Conservation (phyloP, 768 basidiomycete species). For the Sporobolomyces roseus region DNA sequence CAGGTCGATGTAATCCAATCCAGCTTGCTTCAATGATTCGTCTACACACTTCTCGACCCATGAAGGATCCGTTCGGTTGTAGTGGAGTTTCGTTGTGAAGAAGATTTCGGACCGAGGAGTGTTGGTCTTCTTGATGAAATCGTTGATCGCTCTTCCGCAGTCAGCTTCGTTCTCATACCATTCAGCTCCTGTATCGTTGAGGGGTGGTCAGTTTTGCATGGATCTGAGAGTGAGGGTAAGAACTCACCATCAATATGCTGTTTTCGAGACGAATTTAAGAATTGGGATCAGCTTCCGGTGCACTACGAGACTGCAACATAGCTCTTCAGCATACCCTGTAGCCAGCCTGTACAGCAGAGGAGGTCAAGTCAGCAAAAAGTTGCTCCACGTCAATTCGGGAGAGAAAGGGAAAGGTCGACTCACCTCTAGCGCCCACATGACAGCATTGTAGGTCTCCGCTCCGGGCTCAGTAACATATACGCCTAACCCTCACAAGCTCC, state of each 20-base stretch:
- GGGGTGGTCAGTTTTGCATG: background rate
- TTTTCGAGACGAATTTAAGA: no score
- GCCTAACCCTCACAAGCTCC: slow-evolving; percentile 47
- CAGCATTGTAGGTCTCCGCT: slow-evolving; percentile 57
- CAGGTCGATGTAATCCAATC: slow-evolving; percentile 62
- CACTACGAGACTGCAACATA: no score
- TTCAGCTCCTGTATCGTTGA: slow-evolving; percentile 32
- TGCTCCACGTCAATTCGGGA: background rate
- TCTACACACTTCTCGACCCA: slow-evolving; percentile 55
- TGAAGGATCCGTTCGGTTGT: slow-evolving; percentile 55
- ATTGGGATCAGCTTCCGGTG: no score
- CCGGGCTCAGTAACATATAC: slow-evolving; percentile 63
- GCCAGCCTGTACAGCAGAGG: slow-evolving; percentile 53
- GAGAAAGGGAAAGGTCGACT: slow-evolving; percentile 28
- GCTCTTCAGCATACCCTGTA: slow-evolving; percentile 52
- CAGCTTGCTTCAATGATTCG: slow-evolving; percentile 57
- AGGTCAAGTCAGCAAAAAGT: background rate
- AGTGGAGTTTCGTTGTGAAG: slow-evolving; percentile 58
- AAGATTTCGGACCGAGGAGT: slow-evolving; percentile 61
- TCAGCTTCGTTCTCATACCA: slow-evolving; percentile 65
- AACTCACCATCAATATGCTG: slow-evolving; percentile 22
- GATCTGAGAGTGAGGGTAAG: background rate
- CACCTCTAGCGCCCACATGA: slow-evolving; percentile 64
- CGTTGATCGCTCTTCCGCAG: slow-evolving; percentile 60
- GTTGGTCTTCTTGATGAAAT: slow-evolving; percentile 54